Base-by-base conservation (phyloP, 2,329 filamentous ascomycete genomes). In the Xylaria sp. region DNA sequence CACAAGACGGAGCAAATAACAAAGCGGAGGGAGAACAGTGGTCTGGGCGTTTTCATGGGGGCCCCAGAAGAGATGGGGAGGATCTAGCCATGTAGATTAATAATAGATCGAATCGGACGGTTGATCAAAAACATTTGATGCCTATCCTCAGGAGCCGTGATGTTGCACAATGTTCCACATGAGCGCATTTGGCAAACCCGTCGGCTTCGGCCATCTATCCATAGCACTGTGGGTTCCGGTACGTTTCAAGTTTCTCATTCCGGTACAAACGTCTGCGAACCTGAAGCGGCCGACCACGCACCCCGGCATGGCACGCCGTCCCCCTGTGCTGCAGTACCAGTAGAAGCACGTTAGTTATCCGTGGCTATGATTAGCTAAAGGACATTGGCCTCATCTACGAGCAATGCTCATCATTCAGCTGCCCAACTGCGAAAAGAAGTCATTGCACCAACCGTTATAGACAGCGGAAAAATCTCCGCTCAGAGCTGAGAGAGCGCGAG, bases 81-180 rank as follows among this genome's bases (percentile, higher is more conserved):
- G 52, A 18, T 54, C 57, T n/a, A 50, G 32, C 44, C 20, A 57
- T 37, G 69, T 56, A 25, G 25, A 9, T 41, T 60, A 34, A 48
- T 48, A 58, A 62, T 67, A 65, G 69, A 70, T 66, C 56, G 18
- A 52, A 55, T 69, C 69, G 63, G 69, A 63, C 56, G 61, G 25
- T 54, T 57, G 51, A 56, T 66, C 50, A 57, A 68, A 54, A 62
- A 69, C 58, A 63, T 55, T 54, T 58, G 52, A 65, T 62, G 48
- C 56, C 39, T 52, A 46, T 59, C n/a, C 59, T 55, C 61, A 65
- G 57, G 73, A 74, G 70, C 73, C 63, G 73, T 74, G 70, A 75
- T 73, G 75, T 76, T 77, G 75, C 76, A 76, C 76, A 72, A 75
- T 73, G 75, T 76, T 77, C 75, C 75, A 76, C 76, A 70, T 68